Conservation (phyloP, 1,284 basidiomycete genomes). For the Exobasidium cylindrosporum region DNA sequence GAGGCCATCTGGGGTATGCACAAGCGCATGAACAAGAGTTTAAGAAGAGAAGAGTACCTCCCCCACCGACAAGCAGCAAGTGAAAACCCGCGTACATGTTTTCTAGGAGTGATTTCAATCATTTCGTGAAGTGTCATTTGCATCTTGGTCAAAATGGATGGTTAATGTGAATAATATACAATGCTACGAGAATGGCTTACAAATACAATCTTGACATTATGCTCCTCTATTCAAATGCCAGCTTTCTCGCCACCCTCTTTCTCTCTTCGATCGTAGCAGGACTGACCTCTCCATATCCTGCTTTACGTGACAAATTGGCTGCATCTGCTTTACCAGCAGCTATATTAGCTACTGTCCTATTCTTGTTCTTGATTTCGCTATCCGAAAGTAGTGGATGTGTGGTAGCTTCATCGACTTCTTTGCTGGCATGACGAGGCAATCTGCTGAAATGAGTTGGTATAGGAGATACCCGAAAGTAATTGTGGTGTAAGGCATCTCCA, state of each 20-base stretch:
- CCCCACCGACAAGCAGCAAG: background rate
- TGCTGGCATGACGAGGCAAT: conserved; percentile 42
- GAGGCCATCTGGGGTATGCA: background rate
- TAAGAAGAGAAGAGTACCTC: conserved; percentile 1
- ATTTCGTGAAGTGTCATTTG: too few species aligned
- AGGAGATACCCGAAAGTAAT: conserved; percentile 42
- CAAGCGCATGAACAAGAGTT: background rate
- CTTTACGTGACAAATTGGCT: background rate
- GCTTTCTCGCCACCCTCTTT: conserved; percentile 39
- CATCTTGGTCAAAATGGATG: too few species aligned
- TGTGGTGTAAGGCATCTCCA: conserved; percentile 41
- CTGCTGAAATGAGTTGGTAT: conserved; percentile 37
- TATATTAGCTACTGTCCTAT: conserved; percentile 12
- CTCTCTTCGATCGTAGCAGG: conserved; percentile 37
- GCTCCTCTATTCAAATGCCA: conserved; percentile 33
- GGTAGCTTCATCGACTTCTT: conserved; percentile 26
- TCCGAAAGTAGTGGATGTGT: conserved; percentile 33
- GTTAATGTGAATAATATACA: background rate
- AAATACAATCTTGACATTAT: too few species aligned
- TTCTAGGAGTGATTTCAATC: too few species aligned
- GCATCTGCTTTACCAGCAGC: conserved; percentile 23
- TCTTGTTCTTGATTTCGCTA: conserved; percentile 34
- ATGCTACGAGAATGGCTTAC: background rate
- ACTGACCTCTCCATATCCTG: conserved; percentile 21
- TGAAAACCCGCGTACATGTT: too few species aligned